Conservation (phyloP, 2,329 filamentous ascomycete species). For the Cercospora zeina region DNA sequence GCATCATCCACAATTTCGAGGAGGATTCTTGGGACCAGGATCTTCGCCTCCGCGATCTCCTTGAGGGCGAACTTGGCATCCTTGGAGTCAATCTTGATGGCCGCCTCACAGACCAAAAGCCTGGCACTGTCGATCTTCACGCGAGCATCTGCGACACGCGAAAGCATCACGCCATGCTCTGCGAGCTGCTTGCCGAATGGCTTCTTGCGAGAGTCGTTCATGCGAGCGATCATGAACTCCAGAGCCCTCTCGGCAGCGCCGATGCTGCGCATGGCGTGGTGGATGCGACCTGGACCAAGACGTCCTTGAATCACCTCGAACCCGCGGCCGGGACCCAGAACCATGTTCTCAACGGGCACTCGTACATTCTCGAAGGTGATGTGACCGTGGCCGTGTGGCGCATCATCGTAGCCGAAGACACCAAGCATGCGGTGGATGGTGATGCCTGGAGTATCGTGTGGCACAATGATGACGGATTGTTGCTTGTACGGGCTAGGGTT, state of each 20-base stretch:
- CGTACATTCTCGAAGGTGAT: conserved; percentile 87
- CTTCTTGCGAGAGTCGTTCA: conserved; percentile 88
- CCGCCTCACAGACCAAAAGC: conserved; percentile 87
- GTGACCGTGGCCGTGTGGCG: conserved; percentile 94
- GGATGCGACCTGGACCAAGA: conserved; percentile 91
- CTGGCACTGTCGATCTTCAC: conserved; percentile 93
- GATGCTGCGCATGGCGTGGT: conserved; percentile 95
- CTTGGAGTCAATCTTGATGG: conserved; percentile 86
- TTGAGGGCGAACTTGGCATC: conserved; percentile 86
- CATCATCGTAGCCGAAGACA: conserved; percentile 96
- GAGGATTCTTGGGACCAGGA: conserved; percentile 79
- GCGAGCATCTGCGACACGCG: conserved; percentile 89
- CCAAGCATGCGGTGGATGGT: conserved; percentile 89
- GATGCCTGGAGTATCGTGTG: conserved; percentile 76
- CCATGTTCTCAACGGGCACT: conserved; percentile 78
- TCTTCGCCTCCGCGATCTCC: conserved; percentile 94
- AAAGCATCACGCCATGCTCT: conserved; percentile 90
- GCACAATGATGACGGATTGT: conserved; percentile 91
- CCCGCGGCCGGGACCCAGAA: conserved; percentile 87
- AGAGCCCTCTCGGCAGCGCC: conserved; percentile 87
- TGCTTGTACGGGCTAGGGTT: conserved; percentile 81
- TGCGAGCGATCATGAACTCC: conserved; percentile 90
- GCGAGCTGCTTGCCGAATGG: conserved; percentile 85
- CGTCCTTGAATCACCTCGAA: conserved; percentile 99
- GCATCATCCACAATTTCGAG: conserved; percentile 84